Evolutionary conservation across 495 filamentous ascomycete species (phyloP).

Genomic region (Bacidia rubella): DNA sequence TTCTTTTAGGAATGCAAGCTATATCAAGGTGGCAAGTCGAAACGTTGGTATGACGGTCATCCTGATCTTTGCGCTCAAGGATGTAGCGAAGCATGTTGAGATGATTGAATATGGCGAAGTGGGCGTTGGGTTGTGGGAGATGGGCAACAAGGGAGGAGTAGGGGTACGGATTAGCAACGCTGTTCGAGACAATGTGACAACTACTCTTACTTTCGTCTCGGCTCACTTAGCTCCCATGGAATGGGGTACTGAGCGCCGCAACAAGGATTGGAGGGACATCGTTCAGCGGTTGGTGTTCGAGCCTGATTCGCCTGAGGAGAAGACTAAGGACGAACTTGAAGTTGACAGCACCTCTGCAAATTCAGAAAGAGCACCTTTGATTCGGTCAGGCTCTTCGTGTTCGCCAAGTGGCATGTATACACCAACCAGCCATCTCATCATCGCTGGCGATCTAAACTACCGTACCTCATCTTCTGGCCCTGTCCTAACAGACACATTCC

Average conservation of each 20-base stretch:
- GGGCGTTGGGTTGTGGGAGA: constrained; percentile 67
- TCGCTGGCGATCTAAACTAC: constrained; percentile 92
- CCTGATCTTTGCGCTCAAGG: constrained; percentile 58
- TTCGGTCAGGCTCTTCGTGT: constrained; percentile 20
- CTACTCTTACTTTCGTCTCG: constrained; percentile 68
- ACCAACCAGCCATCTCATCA: constrained; percentile 61
- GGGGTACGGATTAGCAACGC: constrained; percentile 55
- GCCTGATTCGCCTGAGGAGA: constrained; percentile 2
- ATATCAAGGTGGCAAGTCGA: constrained; percentile 40
- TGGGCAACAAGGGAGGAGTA: constrained; percentile 93
- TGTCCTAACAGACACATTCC: constrained; percentile 29
- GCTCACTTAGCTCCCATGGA: constrained; percentile 89
- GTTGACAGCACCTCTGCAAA: constrained; percentile 12
- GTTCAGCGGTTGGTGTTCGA: constrained; percentile 64
- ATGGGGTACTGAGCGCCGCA: constrained; percentile 51
- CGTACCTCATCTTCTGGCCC: constrained; percentile 57
- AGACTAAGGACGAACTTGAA: constrained; percentile 2
- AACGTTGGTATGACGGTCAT: constrained; percentile 83
- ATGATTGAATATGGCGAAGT: constrained; percentile 57
- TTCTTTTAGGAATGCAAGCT: constrained; percentile 23
- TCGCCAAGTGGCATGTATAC: constrained; percentile 47
- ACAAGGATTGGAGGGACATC: constrained; percentile 74
- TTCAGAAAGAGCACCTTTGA: constrained; percentile 32
- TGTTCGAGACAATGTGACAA: constrained; percentile 22
- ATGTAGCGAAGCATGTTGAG: constrained; percentile 39